phyloP scores from a whole-genome alignment of 2,329 filamentous ascomycete genomes.

The Neocucurbitaria cava region DNA sequence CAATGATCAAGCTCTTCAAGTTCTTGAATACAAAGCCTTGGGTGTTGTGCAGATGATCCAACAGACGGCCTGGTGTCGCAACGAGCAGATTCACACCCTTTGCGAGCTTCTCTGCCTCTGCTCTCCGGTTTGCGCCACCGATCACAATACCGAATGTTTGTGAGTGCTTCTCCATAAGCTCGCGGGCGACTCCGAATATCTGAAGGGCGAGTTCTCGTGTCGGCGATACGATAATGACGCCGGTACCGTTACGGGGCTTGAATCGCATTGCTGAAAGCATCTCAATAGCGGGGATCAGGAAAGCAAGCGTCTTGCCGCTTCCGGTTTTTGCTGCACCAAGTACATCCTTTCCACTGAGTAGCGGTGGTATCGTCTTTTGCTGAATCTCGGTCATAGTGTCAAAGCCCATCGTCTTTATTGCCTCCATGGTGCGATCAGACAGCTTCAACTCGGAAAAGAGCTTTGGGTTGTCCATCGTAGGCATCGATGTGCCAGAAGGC shows the following conservation, averaged over 20 bases:
- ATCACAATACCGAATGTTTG: constrained; percentile 96
- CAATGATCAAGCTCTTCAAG: constrained; percentile 88
- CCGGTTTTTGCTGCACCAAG: constrained; percentile 96
- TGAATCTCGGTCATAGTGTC: constrained; percentile 97
- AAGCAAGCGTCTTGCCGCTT: constrained; percentile 93
- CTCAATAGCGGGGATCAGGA: constrained; percentile 92
- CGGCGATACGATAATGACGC: constrained; percentile 90
- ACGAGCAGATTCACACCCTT: constrained; percentile 96
- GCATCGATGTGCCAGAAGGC: constrained; percentile 64
- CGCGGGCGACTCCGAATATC: constrained; percentile 92
- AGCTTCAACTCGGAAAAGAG: constrained; percentile 84
- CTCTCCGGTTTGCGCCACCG: constrained; percentile 87
- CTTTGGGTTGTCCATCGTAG: constrained; percentile 68
- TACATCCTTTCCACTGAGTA: constrained; percentile 83
- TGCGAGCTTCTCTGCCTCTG: constrained; percentile 90
- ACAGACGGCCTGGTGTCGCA: constrained; percentile 87
- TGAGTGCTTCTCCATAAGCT: constrained; percentile 93
- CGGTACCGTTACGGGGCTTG: constrained; percentile 86
- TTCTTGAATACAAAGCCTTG: constrained; percentile 92
- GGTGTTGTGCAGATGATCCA: constrained; percentile 95
- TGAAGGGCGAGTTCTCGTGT: constrained; percentile 94
- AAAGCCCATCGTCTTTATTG: constrained; percentile 91
- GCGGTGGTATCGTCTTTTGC: constrained; percentile 81
- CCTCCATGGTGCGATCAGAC: constrained; percentile 86
- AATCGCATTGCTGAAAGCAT: constrained; percentile 90